A percentile compares a stretch with the other conserved stretches of the same genome.
These are phyloP conservation scores for Saururus chinensis DNA, from an alignment of 164 flowering plant species.

Conservation along the genomic window DNA sequence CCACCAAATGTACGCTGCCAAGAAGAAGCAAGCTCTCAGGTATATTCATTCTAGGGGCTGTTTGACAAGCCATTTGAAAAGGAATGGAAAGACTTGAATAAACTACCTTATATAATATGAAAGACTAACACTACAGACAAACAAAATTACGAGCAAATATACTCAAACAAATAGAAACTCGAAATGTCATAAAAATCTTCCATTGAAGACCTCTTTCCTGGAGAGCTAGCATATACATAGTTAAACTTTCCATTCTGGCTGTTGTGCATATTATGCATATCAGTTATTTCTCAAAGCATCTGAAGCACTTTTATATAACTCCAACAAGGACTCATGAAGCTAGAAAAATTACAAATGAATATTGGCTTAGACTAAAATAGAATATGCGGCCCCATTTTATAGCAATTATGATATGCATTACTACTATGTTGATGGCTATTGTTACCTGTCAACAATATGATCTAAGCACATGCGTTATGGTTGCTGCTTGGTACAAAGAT, in stretches of 20 bases:
- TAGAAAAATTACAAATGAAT: background rate
- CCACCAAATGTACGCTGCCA: constrained; percentile 94
- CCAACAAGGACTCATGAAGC: background rate
- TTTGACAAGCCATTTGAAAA: too few relatives aligned
- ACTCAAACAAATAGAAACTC: too few relatives aligned
- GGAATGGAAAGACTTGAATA: too few relatives aligned
- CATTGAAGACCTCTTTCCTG: constrained; percentile 94
- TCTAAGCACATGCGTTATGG: background rate
- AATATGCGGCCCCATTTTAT: background rate
- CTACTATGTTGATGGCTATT: background rate
- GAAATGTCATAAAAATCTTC: constrained; percentile 75
- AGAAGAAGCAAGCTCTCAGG: background rate
- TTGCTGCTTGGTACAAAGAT: too few relatives aligned
- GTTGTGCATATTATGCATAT: constrained; percentile 6
- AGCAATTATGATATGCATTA: background rate
- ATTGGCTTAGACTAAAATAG: background rate
- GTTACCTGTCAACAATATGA: background rate
- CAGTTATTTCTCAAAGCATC: too few relatives aligned
- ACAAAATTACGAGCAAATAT: too few relatives aligned
- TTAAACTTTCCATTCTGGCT: constrained; percentile 93
- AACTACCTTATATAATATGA: too few relatives aligned
- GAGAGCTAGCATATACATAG: constrained; percentile 96
- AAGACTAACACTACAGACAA: too few relatives aligned
- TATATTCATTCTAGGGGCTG: background rate
- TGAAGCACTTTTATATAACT: background rate